Evolutionary conservation across 129 eudicot species (phyloP), one percentile per base, ranked within the genome.

Genomic region (Flaveria brownii): DNA sequence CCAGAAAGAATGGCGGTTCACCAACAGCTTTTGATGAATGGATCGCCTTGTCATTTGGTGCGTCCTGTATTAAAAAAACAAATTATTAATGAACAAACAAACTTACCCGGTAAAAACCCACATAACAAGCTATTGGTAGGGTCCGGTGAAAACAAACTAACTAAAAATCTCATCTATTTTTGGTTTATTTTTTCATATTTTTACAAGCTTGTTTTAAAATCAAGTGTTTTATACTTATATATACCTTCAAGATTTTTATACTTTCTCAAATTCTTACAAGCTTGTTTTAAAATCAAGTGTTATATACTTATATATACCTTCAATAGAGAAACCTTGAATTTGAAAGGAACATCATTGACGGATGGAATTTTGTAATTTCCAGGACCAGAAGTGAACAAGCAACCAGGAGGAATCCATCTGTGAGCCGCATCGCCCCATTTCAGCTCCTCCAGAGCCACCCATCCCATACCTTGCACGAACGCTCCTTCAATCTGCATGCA

Each of bases 21-120:
- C 98, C 98, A 20, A 94, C 97, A 17, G 97, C 98, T 87, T 94
- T 94, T 20, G 98, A 94, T 55, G 97, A 94, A 80, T 94, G 98
- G 70, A 94, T 81, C 9, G 97, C 98, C 84, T 88, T 94, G 26
- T 45, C 86, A 71, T 94, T 94, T 20, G 98, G 97, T 33, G 96
- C 96, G 77, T 74, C 97, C 98, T 94, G 87, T 79, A 2, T 71
- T 15, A 47, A 67, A 79, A 79, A 79, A 39, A 41, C 46, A 68
- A 68, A 68, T 68, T 39, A 20, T 20, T 20, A 20, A 20, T 20
- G 22, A 20, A 20, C 22, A 20, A 20, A 20, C 22, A 20, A 20
- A 20, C 22, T 0, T 20, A 20, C 22, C 22, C 22, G 22, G 22
- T 20, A 20, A 20, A 20, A 20, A 20, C 22, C 22, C 22, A 20